Base-by-base conservation (phyloP, 2,329 filamentous ascomycete genomes). In the Tolypocladium pustulatum region DNA sequence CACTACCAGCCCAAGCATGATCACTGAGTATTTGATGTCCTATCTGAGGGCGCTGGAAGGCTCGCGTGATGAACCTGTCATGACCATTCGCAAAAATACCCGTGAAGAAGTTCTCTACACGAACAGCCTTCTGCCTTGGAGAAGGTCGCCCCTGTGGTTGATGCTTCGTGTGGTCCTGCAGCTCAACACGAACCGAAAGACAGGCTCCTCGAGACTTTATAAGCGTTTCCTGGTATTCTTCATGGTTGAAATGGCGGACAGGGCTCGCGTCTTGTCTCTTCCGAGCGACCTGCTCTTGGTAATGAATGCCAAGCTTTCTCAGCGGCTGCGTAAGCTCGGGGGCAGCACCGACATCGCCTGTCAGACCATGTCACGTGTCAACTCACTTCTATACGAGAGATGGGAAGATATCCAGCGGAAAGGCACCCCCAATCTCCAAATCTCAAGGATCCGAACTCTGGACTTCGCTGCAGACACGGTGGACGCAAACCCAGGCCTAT, bases 181-280 rank as follows among this genome's bases (percentile, higher is more conserved):
- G 10, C 37, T 62, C 10, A 17, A 40, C 17, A 54, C 60, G 41
- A 8, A 20, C 9, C 51, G 46, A 30, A 15, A 32, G 49, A 5
- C 22, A 17, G 49, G 36, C 22, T 22, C 17, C 17, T 79, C 69
- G 2, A 34, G 27, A 4, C 57, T 67, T 0, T 85, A 83, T 68
- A 85, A 85, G 59, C 60, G 65, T 0, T 78, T 80, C 61, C 80
- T 84, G 75, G 55, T 77, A 0, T 78, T 73, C 22, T 69, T 81
- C 62, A 72, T 81, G 65, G 58, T 69, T 0, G 58, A 60, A 0
- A 59, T 80, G 7, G 36, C 36, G 36, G 36, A 37, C 36, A 37
- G 36, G 36, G 36, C 36, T 37, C 36, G 36, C 36, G 36, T 37
- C 36, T 37, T 37, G 36, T 37, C 36, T 37, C 36, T 37, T 37